A percentile compares a stretch with the other conserved stretches of the same genome.
phyloP scores from a whole-genome alignment of 2,329 filamentous ascomycete species.

The Venturiaceae sp. region DNA sequence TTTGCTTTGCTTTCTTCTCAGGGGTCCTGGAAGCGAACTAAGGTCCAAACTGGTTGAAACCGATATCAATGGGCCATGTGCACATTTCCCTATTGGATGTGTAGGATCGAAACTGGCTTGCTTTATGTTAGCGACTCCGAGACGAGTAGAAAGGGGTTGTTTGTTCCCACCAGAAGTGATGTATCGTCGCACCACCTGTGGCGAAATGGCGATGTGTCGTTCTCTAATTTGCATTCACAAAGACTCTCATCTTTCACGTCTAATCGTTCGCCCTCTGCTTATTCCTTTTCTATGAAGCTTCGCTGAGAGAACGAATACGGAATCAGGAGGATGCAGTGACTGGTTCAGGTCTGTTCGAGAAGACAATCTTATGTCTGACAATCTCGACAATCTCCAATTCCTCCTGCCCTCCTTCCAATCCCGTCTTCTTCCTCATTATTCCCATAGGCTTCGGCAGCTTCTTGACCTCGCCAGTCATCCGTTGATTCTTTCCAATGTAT shows the following conservation, averaged over 20 bases:
- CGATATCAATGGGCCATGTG: too few relatives aligned
- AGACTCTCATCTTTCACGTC: background rate
- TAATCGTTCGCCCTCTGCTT: background rate
- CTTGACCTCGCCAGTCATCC: conserved; percentile 82
- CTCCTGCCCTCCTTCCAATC: conserved; percentile 17
- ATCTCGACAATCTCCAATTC: conserved; percentile 80
- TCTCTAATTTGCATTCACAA: too few relatives aligned
- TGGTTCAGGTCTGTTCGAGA: conserved; percentile 76
- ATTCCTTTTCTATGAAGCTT: too few relatives aligned
- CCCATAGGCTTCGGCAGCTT: conserved; percentile 72
- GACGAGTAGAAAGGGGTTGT: too few relatives aligned
- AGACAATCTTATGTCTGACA: conserved; percentile 77
- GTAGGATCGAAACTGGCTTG: too few relatives aligned
- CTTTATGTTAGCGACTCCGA: too few relatives aligned
- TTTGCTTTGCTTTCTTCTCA: background rate
- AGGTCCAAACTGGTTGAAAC: too few relatives aligned
- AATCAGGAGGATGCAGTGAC: conserved; percentile 34
- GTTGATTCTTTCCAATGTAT: conserved; percentile 81
- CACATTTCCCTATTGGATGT: too few relatives aligned
- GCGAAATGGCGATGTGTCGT: too few relatives aligned
- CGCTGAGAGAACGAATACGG: background rate
- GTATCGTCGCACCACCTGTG: too few relatives aligned
- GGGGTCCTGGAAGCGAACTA: too few relatives aligned
- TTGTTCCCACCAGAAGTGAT: too few relatives aligned
- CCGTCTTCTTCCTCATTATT: conserved; percentile 53